phyloP scores from a whole-genome alignment of 176 grass and related monocot genomes.

The Oryza meridionalis region DNA sequence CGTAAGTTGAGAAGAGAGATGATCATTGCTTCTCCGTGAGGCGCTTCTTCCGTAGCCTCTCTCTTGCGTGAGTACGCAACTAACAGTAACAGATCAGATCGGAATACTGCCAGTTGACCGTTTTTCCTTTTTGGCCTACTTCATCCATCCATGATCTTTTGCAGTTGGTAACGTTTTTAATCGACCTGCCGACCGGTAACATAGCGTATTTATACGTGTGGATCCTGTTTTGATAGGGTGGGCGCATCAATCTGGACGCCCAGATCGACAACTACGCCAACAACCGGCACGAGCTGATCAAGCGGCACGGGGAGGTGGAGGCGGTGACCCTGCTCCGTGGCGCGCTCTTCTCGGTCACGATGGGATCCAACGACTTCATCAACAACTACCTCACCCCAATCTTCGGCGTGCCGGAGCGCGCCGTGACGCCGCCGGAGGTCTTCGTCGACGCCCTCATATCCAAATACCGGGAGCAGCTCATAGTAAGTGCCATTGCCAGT shows the following conservation, averaged over 20 bases:
- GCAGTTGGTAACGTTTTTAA: background rate
- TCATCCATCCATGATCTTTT: slow-evolving; percentile 1
- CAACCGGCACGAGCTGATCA: slow-evolving; percentile 67
- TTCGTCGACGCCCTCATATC: slow-evolving; percentile 61
- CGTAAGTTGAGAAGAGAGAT: background rate
- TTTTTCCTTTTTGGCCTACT: background rate
- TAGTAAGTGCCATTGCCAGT: slow-evolving; percentile 24
- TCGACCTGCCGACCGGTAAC: background rate
- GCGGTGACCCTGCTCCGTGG: slow-evolving; percentile 54
- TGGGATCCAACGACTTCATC: slow-evolving; percentile 91
- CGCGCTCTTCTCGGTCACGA: slow-evolving; percentile 69
- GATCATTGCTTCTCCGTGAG: slow-evolving; percentile 38
- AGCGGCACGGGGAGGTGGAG: slow-evolving; percentile 44
- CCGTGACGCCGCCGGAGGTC: slow-evolving; percentile 43
- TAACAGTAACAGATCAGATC: background rate
- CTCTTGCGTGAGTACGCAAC: background rate
- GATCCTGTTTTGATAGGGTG: slow-evolving; percentile 45
- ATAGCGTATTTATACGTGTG: background rate
- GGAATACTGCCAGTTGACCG: background rate
- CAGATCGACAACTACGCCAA: slow-evolving; percentile 81
- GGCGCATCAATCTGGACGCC: slow-evolving; percentile 71
- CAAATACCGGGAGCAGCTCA: slow-evolving; percentile 70
- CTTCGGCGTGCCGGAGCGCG: slow-evolving; percentile 56
- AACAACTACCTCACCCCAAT: slow-evolving; percentile 85
- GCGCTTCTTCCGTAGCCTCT: background rate